Conservation (phyloP, 768 basidiomycete species). For the Suillus ampliporus region DNA sequence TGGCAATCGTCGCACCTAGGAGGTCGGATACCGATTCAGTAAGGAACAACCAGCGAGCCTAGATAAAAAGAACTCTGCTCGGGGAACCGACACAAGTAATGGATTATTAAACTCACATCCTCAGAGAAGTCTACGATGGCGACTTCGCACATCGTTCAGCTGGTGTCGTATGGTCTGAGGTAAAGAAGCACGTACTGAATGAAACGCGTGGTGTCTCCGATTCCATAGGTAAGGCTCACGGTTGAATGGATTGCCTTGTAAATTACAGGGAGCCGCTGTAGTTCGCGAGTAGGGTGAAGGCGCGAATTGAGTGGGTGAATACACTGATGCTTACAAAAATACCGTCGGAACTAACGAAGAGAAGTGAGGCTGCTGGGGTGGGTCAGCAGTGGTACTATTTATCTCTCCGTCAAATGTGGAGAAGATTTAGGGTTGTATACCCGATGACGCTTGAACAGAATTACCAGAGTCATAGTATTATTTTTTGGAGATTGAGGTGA, state of each 20-base stretch:
- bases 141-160: slow-evolving; percentile 47
- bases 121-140: slow-evolving; percentile 83
- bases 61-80: slow-evolving; percentile 16
- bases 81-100: neutral
- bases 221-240: slow-evolving; percentile 43
- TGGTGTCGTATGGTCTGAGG: slow-evolving; percentile 1
- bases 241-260: neutral
- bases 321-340: neutral
- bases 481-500: slow-evolving; percentile 8
- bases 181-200: slow-evolving; percentile 63
- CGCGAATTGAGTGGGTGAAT: neutral
- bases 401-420: neutral
- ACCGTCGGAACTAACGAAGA: neutral
- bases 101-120: slow-evolving; percentile 49
- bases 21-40: slow-evolving; percentile 71
- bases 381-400: neutral
- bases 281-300: neutral
- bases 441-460: slow-evolving; percentile 9
- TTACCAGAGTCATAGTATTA: slow-evolving; percentile 9
- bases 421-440: slow-evolving; percentile 1
- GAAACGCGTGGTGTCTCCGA: slow-evolving; percentile 65
- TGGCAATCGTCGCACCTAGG: slow-evolving; percentile 48
- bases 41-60: slow-evolving; percentile 73
- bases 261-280: neutral
- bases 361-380: neutral